phyloP scores from a whole-genome alignment of 2,329 filamentous ascomycete species.

The Penicillium sp. region DNA sequence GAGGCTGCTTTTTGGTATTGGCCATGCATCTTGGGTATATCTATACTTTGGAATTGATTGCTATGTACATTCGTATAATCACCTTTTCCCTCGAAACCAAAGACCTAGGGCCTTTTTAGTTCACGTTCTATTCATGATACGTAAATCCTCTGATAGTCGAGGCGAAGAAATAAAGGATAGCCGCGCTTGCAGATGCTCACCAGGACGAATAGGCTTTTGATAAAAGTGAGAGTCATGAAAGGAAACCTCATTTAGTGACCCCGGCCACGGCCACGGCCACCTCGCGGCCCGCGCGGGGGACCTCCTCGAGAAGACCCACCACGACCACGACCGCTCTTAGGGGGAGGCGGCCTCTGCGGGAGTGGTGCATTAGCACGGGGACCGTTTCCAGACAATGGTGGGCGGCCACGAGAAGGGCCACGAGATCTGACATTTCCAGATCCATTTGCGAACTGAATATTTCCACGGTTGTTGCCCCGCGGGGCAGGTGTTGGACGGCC shows the following conservation, averaged over 20 bases:
- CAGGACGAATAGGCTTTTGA: background rate
- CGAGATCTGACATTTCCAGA: conserved; percentile 28
- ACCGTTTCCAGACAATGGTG: conserved; percentile 23
- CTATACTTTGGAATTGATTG: background rate
- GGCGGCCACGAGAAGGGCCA: conserved; percentile 20
- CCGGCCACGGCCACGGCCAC: conserved; percentile 15
- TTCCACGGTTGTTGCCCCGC: conserved; percentile 28
- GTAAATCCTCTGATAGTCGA: background rate
- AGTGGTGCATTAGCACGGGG: conserved; percentile 31
- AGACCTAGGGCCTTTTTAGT: background rate
- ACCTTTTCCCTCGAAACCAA: background rate
- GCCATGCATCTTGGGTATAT: background rate
- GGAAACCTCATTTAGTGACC: conserved; percentile 4
- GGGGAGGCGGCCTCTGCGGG: conserved; percentile 7
- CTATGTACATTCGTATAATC: background rate
- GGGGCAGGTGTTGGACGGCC: conserved; percentile 29
- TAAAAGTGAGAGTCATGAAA: background rate
- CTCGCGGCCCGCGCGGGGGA: conserved; percentile 6
- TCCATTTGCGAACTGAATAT: conserved; percentile 38
- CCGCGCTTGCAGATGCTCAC: background rate
- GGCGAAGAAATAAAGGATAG: background rate
- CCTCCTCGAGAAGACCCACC: conserved; percentile 16
- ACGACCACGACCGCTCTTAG: conserved; percentile 14
- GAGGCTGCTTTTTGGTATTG: background rate
- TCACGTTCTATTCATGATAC: background rate